Percentiles rank a stretch among this genome's conserved stretches.
These are phyloP conservation scores for Tetrahymena elliotti DNA, from an alignment of 73 alveolate species.

Conservation along the genomic window DNA sequence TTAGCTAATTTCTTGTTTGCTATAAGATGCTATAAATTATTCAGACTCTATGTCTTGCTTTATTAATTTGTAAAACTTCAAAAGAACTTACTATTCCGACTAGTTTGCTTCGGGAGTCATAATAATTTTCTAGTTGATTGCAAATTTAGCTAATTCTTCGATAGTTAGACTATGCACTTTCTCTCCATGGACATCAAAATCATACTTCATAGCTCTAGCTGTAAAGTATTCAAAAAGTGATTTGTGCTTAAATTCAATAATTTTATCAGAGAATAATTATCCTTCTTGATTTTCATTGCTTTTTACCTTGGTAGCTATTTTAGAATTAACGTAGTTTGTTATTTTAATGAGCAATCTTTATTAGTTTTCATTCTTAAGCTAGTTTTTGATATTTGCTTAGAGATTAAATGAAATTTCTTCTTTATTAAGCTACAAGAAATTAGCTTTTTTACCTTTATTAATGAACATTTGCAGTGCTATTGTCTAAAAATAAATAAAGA, in stretches of 20 bases:
- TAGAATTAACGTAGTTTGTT: not conserved
- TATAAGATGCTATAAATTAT: not conserved
- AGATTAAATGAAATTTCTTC: not conserved
- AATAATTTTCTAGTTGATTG: not conserved
- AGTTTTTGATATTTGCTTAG: not conserved
- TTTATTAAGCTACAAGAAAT: not conserved
- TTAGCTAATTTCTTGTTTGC: not conserved
- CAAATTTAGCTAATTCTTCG: not conserved
- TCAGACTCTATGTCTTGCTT: not conserved
- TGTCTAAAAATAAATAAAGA: not conserved
- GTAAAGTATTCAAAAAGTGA: not conserved
- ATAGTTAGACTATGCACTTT: not conserved
- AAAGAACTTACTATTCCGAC: not conserved
- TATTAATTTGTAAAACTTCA: not conserved
- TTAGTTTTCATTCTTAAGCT: not conserved
- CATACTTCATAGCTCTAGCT: not conserved
- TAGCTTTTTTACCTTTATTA: not conserved
- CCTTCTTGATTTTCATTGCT: not conserved
- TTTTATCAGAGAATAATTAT: not conserved
- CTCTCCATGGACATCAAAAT: not conserved
- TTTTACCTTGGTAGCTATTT: not conserved
- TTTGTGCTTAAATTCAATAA: not conserved
- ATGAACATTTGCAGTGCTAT: not conserved
- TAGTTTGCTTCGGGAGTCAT: not conserved
- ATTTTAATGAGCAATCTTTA: not conserved